Evolutionary conservation across 2,329 filamentous ascomycete genomes (phyloP).

Genomic region (Xylaria sp.): DNA sequence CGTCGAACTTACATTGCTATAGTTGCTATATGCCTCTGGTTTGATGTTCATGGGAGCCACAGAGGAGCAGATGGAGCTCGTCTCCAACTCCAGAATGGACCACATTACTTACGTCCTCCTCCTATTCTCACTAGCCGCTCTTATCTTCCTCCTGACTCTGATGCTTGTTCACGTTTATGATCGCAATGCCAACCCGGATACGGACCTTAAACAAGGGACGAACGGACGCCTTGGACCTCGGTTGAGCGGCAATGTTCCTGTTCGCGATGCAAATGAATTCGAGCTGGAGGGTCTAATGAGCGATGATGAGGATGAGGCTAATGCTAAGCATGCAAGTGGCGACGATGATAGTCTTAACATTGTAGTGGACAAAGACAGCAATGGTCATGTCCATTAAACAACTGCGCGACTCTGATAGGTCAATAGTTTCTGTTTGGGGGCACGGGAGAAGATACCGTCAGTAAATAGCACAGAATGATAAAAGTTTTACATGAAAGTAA

Average conservation of each 20-base stretch:
- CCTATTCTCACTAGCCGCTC: slow-evolving; percentile 81
- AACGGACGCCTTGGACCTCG: slow-evolving; percentile 37
- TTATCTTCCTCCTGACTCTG: slow-evolving; percentile 86
- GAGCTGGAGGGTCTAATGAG: slow-evolving; percentile 87
- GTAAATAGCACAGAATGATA: not conserved
- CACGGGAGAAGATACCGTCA: not conserved
- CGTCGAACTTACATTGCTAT: slow-evolving; percentile 20
- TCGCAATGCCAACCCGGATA: slow-evolving; percentile 42
- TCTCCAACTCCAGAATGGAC: slow-evolving; percentile 69
- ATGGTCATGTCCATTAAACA: slow-evolving; percentile 30
- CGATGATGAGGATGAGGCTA: slow-evolving; percentile 68
- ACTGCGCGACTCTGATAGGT: not conserved
- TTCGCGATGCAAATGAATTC: slow-evolving; percentile 84
- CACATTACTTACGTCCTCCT: slow-evolving; percentile 92
- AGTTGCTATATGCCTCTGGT: slow-evolving; percentile 86
- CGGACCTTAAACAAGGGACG: slow-evolving; percentile 34
- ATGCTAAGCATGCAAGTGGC: slow-evolving; percentile 30
- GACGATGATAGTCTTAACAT: slow-evolving; percentile 40
- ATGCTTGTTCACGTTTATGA: slow-evolving; percentile 83
- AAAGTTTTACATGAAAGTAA: not conserved
- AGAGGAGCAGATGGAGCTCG: slow-evolving; percentile 86
- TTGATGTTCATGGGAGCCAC: slow-evolving; percentile 98
- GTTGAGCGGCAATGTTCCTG: slow-evolving; percentile 28
- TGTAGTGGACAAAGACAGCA: slow-evolving; percentile 44
- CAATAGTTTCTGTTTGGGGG: not conserved